Evolutionary conservation across 441 rosid species (phyloP), one percentile per base, ranked within the genome.

Genomic region (Aleurites moluccanus): DNA sequence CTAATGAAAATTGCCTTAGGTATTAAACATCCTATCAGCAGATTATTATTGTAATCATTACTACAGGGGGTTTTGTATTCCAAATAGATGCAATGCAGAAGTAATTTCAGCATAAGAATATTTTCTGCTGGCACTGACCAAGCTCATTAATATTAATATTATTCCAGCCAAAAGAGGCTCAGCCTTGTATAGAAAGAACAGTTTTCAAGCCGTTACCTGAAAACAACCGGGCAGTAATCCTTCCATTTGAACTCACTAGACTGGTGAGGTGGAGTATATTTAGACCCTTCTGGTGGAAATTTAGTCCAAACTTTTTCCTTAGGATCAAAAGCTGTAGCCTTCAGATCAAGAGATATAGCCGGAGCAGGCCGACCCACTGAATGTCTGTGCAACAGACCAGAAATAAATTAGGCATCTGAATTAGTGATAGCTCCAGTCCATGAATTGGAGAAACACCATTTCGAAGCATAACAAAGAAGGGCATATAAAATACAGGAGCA

Each of bases 171-270:
- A 64, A 73, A 55, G 28, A 42, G 62, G 67, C 67, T 25, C n/a
- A 6, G 62, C 56, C 21, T 73, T 72, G 23, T 55, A 67, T 65
- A 70, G 16, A 60, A 59, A 47, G 11, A 73, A 64, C n/a, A 33
- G 72, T 65, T 27, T 25, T 10, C 44, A 60, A 49, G 64, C 44
- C 27, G 80, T 59, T 68, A 96, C 99, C 99, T 92, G 90, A 96
- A 96, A 70, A 93, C 98, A 72, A 96, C 87, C n/a, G 99, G 99
- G 68, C 99, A 96, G 82, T 96, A 96, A 70, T 96, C 99, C 80
- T 96, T 94, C 99, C 99, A 96, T 83, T 75, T 91, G 77, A 96
- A 96, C 67, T 96, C 99, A 63, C 82, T 84, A n/a, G 98, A 94
- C 79, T 87, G 97, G 84, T 96, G 99, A 30, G 98, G 98, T 27